These are phyloP conservation scores for Blastobotrys apis DNA, from an alignment of 1,139 yeast species.

Conservation along the genomic window DNA sequence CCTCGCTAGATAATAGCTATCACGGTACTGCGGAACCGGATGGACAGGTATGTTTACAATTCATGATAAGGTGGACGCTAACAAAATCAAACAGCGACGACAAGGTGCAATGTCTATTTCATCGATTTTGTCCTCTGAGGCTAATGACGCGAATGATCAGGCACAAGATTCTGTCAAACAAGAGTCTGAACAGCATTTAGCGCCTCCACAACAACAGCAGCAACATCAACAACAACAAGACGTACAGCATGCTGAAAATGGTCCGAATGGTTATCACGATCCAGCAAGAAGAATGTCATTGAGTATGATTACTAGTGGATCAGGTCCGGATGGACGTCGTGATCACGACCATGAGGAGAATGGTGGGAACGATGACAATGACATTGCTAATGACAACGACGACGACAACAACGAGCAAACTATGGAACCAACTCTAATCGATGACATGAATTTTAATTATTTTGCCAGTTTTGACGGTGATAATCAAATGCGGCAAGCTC, in stretches of 20 bases:
- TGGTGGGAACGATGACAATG: background rate
- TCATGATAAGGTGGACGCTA: too few species aligned
- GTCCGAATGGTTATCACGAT: constrained; percentile 15
- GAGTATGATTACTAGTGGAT: constrained; percentile 6
- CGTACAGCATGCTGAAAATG: background rate
- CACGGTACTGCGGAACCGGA: background rate
- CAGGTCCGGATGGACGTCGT: background rate
- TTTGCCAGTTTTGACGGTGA: constrained; percentile 14
- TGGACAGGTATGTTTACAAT: too few species aligned
- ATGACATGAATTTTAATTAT: constrained; percentile 16
- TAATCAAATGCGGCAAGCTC: constrained; percentile 17
- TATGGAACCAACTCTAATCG: constrained; percentile 5
- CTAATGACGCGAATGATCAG: constrained; percentile 7
- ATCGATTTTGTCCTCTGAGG: constrained; percentile 22
- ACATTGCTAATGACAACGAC: background rate
- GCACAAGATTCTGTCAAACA: constrained; percentile 6
- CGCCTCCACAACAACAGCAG: background rate
- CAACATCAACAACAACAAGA: background rate
- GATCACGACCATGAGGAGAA: constrained; percentile 3
- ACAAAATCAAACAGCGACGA: constrained; percentile 19
- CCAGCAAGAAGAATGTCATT: constrained; percentile 12
- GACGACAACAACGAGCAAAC: background rate
- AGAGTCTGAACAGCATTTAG: too few species aligned
- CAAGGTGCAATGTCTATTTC: constrained; percentile 30
- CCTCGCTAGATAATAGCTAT: constrained; percentile 3